Base-by-base conservation (phyloP, 805 yeast genomes). In the Ogataea henricii region DNA sequence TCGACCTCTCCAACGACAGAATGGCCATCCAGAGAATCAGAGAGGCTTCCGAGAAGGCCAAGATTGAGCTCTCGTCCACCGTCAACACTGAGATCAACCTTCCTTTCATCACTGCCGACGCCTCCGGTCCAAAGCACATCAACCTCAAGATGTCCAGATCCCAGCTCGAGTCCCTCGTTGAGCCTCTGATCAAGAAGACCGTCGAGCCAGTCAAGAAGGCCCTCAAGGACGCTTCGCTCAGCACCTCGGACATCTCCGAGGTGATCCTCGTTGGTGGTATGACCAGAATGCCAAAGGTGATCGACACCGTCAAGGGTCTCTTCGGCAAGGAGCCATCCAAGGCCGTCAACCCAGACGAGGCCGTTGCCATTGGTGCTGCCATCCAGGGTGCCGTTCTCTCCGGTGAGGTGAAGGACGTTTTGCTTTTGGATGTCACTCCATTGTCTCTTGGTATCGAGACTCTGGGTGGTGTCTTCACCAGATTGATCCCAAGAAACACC, bases 381-480 rank as follows among this genome's bases (percentile, higher is more conserved):
- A 85, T 87, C 59, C 96, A 87, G 70, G 96, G 92, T 60, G 95
- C 91, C 57, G 85, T 87, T 33, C 70, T 87, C 47, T 84, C 91
- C 17, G 96, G 96, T 55, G 89, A 87, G 58, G 84, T 87, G 46
- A 83, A 81, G 67, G 86, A 87, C 62, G 92, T 87, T 36, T 76
- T 87, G 45, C 68, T 87, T 46, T 73, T 87, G 56, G 96, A 87
- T 68, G 94, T 87, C 18, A 85, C 94, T 22, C 95, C 96, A 66
- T 79, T 87, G 67, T 86, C 94, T 49, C 79, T 90, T 57, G 97
- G 97, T 85, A 90, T 90, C 69, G 97, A 90, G 82, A 90, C 97
- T 67, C 83, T 90, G 73, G 97, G 97, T 70, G 97, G 97, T 76
- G 97, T 90, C 56, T 90, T 90, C 78, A 91, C 97, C 49, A 82